Conservation (phyloP, 495 filamentous ascomycete species). For the Hypoxylon subgilvum region DNA sequence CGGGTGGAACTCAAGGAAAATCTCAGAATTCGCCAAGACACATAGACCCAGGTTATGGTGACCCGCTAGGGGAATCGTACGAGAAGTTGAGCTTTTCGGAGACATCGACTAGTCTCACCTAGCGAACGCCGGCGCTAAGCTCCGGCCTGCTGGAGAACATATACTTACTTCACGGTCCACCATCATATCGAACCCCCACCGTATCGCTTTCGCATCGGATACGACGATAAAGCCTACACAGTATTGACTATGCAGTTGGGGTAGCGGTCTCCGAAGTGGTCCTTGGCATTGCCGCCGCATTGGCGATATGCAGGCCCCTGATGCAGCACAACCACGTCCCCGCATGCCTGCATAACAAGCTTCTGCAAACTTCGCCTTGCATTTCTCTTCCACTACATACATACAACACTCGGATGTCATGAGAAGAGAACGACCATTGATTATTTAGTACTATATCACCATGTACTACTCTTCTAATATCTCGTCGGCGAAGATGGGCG, state of each 20-base stretch:
- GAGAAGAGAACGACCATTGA: neutral
- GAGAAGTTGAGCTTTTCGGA: conserved; percentile 14
- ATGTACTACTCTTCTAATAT: neutral
- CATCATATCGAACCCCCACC: neutral
- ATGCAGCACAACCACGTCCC: neutral
- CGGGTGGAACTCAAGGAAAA: conserved; percentile 14
- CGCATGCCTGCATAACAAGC: conserved; percentile 1
- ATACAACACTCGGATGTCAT: neutral
- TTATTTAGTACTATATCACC: neutral
- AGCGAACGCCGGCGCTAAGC: conserved; percentile 2
- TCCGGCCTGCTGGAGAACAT: neutral
- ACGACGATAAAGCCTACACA: no score
- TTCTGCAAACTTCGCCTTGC: neutral
- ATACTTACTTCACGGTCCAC: conserved; percentile 1
- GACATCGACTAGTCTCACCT: conserved; percentile 8
- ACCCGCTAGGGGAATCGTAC: conserved; percentile 29
- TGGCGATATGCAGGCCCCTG: conserved; percentile 18
- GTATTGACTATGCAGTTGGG: conserved; percentile 6
- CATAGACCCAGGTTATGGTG: conserved; percentile 15
- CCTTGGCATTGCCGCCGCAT: conserved; percentile 16
- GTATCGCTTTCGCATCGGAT: neutral
- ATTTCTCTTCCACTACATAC: neutral
- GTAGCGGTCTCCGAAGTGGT: conserved; percentile 12
- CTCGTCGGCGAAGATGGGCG: neutral
- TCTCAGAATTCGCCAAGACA: conserved; percentile 23